Base-by-base conservation (phyloP, 78 protist genomes). In the Pirum gemmata region DNA sequence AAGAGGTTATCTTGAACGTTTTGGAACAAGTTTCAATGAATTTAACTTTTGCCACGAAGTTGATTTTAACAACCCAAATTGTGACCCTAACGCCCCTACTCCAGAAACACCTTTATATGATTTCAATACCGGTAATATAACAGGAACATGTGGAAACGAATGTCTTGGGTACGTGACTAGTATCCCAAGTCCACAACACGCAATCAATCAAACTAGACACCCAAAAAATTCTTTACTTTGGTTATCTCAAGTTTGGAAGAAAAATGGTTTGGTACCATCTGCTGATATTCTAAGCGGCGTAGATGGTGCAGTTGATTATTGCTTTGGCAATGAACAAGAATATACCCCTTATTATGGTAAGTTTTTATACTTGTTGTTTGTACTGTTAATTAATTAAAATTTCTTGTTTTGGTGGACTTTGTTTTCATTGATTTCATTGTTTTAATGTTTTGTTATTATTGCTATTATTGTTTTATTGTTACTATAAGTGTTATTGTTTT, bases 1-100 rank as follows among this genome's bases (percentile, higher is more conserved):
- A 38, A 13, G 80, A 21, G 80, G 80, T 0, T 77, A 77, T 38
- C 80, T 25, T 77, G 80, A 77, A 38, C 80, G 80, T 25, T 77
- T 77, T 38, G 80, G 80, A 25, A 25, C 21, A 25, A 77, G 8
- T 36, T 77, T 38, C 21, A 25, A 77, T 77, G 80, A 77, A 0
- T 77, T 77, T 38, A 77, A 77, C 25, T 77, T 77, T 25, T 77
- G 80, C 25, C 80, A 77, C 25, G 80, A 38, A 36, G 25, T 21
- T 25, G 80, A 77, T 25, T 25, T 77, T 0, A 25, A 77, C 8
- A 77, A 77, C 0, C 80, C 80, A 36, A 77, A 77, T 38, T 77
- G 80, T 25, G 80, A 77, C 25, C 80, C 80, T 38, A 77, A 77
- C 21, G 0, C 80, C 25, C 80, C 80, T 25, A 77, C 0, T 38